Evolutionary conservation across 225 moss, liverwort and hornwort species (phyloP).

Genomic region (Sphagnum contortum): DNA sequence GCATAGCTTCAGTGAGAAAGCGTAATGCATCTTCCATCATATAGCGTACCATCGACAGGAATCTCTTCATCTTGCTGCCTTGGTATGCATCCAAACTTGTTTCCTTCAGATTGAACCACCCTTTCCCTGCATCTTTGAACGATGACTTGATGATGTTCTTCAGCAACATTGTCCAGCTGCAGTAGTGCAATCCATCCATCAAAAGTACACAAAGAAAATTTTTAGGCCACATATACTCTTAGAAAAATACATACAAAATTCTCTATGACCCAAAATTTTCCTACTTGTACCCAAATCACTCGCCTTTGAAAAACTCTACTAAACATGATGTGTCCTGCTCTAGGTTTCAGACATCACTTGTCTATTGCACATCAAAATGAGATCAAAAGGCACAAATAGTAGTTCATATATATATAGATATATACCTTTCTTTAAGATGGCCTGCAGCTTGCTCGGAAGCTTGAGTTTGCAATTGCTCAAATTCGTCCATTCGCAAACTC

Average conservation of each 20-base stretch:
- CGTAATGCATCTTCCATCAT: conserved; percentile 83
- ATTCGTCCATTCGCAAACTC: conserved; percentile 77
- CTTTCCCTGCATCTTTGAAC: conserved; percentile 78
- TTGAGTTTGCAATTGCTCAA: conserved; percentile 72
- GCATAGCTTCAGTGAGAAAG: conserved; percentile 51
- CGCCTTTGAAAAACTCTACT: too few relatives aligned
- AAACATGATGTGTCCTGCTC: too few relatives aligned
- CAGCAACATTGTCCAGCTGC: conserved; percentile 64
- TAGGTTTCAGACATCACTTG: too few relatives aligned
- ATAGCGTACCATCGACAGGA: conserved; percentile 60
- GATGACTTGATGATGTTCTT: conserved; percentile 60
- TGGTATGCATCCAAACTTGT: conserved; percentile 77
- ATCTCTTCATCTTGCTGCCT: conserved; percentile 87
- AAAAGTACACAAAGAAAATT: too few relatives aligned
- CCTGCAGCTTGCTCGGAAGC: conserved; percentile 55
- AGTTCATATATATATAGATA: not conserved
- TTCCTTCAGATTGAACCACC: conserved; percentile 77
- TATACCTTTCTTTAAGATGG: conserved; percentile 68
- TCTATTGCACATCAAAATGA: too few relatives aligned
- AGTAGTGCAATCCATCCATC: too few relatives aligned
- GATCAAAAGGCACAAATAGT: too few relatives aligned
- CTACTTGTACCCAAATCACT: too few relatives aligned
- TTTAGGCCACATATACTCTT: too few relatives aligned
- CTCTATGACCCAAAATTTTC: too few relatives aligned
- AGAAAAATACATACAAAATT: too few relatives aligned